These are phyloP conservation scores for Vachellia pachyceras DNA, from an alignment of 306 rosid species.

Conservation along the genomic window DNA sequence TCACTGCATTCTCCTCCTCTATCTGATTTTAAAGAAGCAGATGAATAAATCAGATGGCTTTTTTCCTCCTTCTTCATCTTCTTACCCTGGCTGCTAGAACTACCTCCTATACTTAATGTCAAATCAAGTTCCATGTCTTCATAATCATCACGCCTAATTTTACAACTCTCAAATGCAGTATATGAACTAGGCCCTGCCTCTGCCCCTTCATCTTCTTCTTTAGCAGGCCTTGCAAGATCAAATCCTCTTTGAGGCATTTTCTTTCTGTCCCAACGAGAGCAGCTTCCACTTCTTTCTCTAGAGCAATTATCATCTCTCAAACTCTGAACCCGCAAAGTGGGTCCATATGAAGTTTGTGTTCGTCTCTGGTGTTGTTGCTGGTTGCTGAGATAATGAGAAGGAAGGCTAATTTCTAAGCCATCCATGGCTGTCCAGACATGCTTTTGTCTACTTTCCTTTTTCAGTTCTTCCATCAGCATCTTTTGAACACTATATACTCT, in stretches of 20 bases:
- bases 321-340: constrained; percentile 48
- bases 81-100: constrained; percentile 45
- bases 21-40: constrained; percentile 66
- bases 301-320: constrained; percentile 54
- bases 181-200: constrained; percentile 60
- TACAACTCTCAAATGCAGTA: constrained; percentile 38
- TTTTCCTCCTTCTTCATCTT: constrained; percentile 49
- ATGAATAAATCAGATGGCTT: constrained; percentile 41
- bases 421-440: constrained; percentile 43
- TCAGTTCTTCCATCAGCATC: constrained; percentile 72
- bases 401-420: constrained; percentile 43
- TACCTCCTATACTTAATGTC: constrained; percentile 84
- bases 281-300: constrained; percentile 64
- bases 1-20: constrained; percentile 73
- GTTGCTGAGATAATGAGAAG: constrained; percentile 42
- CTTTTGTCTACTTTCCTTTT: constrained; percentile 52
- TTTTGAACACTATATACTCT: constrained; percentile 78
- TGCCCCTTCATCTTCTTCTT: constrained; percentile 54
- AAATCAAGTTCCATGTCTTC: constrained; percentile 85
- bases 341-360: constrained; percentile 32
- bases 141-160: constrained; percentile 51
- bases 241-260: constrained; percentile 60
- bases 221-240: constrained; percentile 76
- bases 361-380: constrained; percentile 39
- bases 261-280: constrained; percentile 58